Evolutionary conservation across 768 basidiomycete species (phyloP), one percentile per base, ranked within the genome.

Genomic region (Suillus subalutaceus): DNA sequence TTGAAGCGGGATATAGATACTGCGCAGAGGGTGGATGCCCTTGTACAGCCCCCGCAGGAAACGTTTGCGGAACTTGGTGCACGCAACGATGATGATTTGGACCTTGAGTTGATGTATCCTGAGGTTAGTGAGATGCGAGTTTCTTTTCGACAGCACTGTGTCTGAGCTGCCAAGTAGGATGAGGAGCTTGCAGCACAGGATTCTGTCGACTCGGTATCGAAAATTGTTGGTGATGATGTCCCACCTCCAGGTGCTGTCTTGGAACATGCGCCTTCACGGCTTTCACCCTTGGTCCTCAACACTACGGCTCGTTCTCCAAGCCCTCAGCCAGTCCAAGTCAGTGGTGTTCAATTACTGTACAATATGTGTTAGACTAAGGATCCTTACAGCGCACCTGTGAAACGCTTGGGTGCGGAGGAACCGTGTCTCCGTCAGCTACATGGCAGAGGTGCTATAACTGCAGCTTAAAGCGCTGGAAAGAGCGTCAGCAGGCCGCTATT

Each of bases 101-200:
- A 73, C 26, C 16, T 66, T 5, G 68, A 75, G 8, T 50, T 75
- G 3, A 32, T 67, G 0, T 77, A 77, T 65, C 74, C 75, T 13
- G 69, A 73, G 30, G 74, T 75, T 23, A 46, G 70, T 59, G 48
- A 37, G 32, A 38, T 60, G 18, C 3, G 8, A 30, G 20, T 59
- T 48, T 8, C 9, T 20, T 5, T 30, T 40, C 16, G 9, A 15
- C 8, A 20, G n/a, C 26, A 37, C 23, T 20, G 30, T 15, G 26
- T 40, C 52, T 59, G 38, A 64, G 35, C 38, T 13, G 16, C 10
- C 16, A 26, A 32, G 40, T 60, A 60, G 59, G 59, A 60, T 30
- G 59, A 60, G 12, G 59, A 60, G 8, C 40, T 43, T 43, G 26
- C 41, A 30, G 41, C 59, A 43, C 59, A 30, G 20, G 30, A 18